These are phyloP conservation scores for Mycena capillaripes DNA, from an alignment of 768 basidiomycete genomes.

Conservation along the genomic window DNA sequence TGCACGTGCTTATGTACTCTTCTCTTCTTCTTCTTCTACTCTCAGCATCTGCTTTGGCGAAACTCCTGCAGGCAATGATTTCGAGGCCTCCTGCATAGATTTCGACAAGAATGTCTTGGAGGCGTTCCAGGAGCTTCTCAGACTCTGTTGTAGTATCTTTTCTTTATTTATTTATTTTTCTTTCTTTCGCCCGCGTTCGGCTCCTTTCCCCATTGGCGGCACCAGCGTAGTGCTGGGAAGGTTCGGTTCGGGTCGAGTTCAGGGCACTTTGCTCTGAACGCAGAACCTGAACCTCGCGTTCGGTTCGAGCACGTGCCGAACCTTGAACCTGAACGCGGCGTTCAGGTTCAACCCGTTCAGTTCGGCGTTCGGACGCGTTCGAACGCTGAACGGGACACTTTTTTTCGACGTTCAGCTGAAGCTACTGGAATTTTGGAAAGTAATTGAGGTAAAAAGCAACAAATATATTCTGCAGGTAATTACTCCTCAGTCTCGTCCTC, in stretches of 20 bases:
- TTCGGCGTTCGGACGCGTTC: constrained; percentile 1
- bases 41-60: neutral
- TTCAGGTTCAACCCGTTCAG: too few species aligned
- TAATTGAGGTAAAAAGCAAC: neutral
- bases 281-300: too few species aligned
- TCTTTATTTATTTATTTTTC: too few species aligned
- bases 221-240: too few species aligned
- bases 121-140: neutral
- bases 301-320: too few species aligned
- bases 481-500: neutral
- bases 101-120: neutral
- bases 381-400: constrained; percentile 1
- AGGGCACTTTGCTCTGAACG: too few species aligned
- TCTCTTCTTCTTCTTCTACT: too few species aligned
- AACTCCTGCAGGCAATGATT: neutral
- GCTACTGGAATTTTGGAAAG: neutral
- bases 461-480: neutral
- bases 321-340: neutral
- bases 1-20: neutral
- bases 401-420: neutral
- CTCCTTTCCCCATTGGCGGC: too few species aligned
- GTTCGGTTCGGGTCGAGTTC: too few species aligned
- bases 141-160: too few species aligned
- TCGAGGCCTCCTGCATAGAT: constrained; percentile 1
- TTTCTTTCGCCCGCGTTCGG: too few species aligned